These are phyloP conservation scores for Leptographium lundbergii DNA, from an alignment of 2,329 filamentous ascomycete genomes.

Conservation along the genomic window DNA sequence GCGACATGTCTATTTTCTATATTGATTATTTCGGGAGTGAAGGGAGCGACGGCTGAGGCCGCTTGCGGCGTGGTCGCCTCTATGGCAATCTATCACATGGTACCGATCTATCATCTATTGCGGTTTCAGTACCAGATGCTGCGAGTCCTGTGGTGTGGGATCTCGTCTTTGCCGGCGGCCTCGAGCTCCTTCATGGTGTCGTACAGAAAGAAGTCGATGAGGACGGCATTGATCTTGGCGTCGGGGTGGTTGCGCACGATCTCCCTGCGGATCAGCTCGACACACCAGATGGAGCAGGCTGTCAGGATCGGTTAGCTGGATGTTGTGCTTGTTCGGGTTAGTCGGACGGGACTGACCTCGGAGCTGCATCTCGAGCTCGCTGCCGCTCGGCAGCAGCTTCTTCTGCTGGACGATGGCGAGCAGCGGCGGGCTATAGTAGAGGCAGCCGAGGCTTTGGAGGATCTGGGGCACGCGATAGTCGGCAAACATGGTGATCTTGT, in stretches of 20 bases:
- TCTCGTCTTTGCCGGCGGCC: conserved; percentile 40
- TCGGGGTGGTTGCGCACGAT: conserved; percentile 64
- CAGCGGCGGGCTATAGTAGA: conserved; percentile 73
- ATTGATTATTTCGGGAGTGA: not conserved
- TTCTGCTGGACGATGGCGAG: conserved; percentile 55
- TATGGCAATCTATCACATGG: not conserved
- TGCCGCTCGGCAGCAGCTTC: conserved; percentile 56
- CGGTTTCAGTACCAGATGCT: conserved; percentile 92
- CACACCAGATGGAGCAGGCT: conserved; percentile 92
- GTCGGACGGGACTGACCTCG: too few relatives aligned
- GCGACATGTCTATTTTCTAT: not conserved
- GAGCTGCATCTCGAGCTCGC: conserved; percentile 74
- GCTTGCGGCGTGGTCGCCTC: not conserved
- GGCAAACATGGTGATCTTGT: conserved; percentile 96
- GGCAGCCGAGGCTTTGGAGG: conserved; percentile 66
- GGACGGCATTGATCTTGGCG: conserved; percentile 65
- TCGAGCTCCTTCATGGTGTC: conserved; percentile 87
- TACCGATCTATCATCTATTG: not conserved
- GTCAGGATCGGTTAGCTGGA: not conserved
- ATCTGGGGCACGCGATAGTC: conserved; percentile 97
- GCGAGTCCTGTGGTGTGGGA: conserved; percentile 79
- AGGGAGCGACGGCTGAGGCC: not conserved
- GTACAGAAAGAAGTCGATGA: conserved; percentile 97
- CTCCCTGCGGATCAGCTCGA: conserved; percentile 75
- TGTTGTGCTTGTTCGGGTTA: too few relatives aligned